A percentile compares a stretch with the other conserved stretches of the same genome.
phyloP scores from a whole-genome alignment of 2,329 filamentous ascomycete genomes.

The Neophaeococcomyces aloes region DNA sequence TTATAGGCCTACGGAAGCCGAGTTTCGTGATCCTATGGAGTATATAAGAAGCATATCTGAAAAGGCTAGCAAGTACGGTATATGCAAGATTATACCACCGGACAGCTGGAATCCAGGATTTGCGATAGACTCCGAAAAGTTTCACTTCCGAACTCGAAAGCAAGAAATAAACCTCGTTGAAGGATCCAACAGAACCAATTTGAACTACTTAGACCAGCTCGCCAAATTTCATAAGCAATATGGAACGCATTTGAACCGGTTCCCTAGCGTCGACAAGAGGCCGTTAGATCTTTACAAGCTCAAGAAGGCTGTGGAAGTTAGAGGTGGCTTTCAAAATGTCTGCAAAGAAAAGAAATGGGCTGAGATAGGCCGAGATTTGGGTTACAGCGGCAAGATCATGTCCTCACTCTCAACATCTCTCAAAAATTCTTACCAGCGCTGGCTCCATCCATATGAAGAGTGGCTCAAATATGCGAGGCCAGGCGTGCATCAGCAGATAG shows the following conservation, averaged over 20 bases:
- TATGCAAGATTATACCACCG: constrained; percentile 92
- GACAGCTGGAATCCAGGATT: constrained; percentile 91
- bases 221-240: constrained; percentile 96
- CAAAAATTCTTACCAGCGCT: constrained; percentile 96
- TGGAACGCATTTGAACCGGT: constrained; percentile 82
- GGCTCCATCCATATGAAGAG: constrained; percentile 93
- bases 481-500: constrained; percentile 89
- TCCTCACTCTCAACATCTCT: constrained; percentile 93
- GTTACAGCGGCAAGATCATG: constrained; percentile 99
- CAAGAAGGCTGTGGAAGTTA: constrained; percentile 90
- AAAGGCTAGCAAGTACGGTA: constrained; percentile 76
- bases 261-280: constrained; percentile 95
- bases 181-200: constrained; percentile 90
- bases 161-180: constrained; percentile 97
- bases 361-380: constrained; percentile 89
- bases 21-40: constrained; percentile 87
- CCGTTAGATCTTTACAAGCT: constrained; percentile 89
- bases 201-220: constrained; percentile 90
- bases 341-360: constrained; percentile 99
- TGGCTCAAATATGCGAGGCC: constrained; percentile 85
- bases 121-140: constrained; percentile 94
- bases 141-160: constrained; percentile 91
- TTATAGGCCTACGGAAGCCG: constrained; percentile 79
- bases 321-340: constrained; percentile 90
- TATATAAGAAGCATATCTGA: constrained; percentile 87